phyloP scores from a whole-genome alignment of 371 early-diverging fungal genomes.

The Mucor plumbeus region DNA sequence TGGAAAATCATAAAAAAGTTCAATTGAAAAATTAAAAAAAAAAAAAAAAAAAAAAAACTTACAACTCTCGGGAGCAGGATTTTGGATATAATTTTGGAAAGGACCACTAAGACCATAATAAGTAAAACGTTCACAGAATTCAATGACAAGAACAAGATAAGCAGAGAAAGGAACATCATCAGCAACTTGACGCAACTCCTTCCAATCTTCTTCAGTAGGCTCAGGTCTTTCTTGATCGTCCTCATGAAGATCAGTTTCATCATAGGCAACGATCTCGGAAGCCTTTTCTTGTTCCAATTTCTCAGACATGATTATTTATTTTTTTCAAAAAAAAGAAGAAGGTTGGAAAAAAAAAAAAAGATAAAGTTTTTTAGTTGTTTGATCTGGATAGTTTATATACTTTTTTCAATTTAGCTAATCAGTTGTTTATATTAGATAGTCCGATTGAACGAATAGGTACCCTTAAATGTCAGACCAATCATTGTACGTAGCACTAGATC shows the following conservation, averaged over 20 bases:
- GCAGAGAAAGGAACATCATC: constrained; percentile 49
- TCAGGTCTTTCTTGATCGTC: constrained; percentile 33
- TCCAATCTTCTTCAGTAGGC: constrained; percentile 54
- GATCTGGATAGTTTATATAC: constrained; percentile 1
- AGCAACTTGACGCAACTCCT: constrained; percentile 39
- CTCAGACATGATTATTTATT: constrained; percentile 17
- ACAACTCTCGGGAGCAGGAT: constrained; percentile 50
- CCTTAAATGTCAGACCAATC: constrained; percentile 4
- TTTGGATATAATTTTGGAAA: constrained; percentile 70
- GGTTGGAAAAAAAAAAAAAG: constrained; percentile 6
- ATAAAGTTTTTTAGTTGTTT: constrained; percentile 3
- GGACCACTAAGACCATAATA: constrained; percentile 63
- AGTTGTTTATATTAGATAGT: not conserved
- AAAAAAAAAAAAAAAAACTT: constrained; percentile 29
- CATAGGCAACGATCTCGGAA: not conserved
- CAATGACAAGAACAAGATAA: constrained; percentile 50
- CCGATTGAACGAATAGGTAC: constrained; percentile 15
- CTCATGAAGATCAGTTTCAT: constrained; percentile 14
- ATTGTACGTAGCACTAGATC: constrained; percentile 2
- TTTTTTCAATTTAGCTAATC: constrained; percentile 4
- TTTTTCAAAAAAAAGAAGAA: not conserved
- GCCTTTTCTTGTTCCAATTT: constrained; percentile 26
- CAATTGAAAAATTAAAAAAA: too few species aligned
- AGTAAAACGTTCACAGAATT: constrained; percentile 74
- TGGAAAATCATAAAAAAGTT: too few species aligned